Evolutionary conservation across 441 rosid genomes (phyloP), one percentile per base, ranked within the genome.

Genomic region (Metrosideros polymorpha): DNA sequence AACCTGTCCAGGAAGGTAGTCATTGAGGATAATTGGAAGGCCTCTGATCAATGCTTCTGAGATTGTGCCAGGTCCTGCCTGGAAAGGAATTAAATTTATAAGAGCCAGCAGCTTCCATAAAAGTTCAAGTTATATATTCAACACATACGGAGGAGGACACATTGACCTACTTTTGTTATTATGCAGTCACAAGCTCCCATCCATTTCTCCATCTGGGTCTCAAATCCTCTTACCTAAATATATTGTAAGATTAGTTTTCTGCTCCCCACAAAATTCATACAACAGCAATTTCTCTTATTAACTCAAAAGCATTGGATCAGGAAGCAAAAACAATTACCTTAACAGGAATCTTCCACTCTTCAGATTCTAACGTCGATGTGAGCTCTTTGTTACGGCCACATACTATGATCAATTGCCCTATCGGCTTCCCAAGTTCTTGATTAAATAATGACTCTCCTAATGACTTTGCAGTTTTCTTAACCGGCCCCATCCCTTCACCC

Each of bases 401-500:
- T 50, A 96, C 93, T 51, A 98, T 92, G 50, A 98, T 89, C 88
- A 98, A 86, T 87, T 98, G 99, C 6, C 99, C 99, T 32, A 96
- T 93, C 49, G 98, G 97, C 85, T 91, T 91, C 84, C 85, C 87
- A 29, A 82, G 89, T 82, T 92, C 93, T 75, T 84, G 89, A 85
- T 96, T 91, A 53, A 90, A 91, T 85, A 98, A 92, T 0, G 95
- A 92, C 83, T 90, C 92, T 55, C 93, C 98, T 19, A 98, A 93
- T 47, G 98, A 96, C 83, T 85, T 87, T 0, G 99, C 98, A 47
- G 99, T 98, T 96, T 94, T 92, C 95, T 91, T 93, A 35, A 98
- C 98, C 7, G 99, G 99, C 9, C 99, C 99, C 99, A 98, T 96
- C 49, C 99, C 99, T 91, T 98, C 99, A 24, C 96, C 98, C 61